Conservation (phyloP, 768 basidiomycete genomes). For the Daedaleopsis nitida region DNA sequence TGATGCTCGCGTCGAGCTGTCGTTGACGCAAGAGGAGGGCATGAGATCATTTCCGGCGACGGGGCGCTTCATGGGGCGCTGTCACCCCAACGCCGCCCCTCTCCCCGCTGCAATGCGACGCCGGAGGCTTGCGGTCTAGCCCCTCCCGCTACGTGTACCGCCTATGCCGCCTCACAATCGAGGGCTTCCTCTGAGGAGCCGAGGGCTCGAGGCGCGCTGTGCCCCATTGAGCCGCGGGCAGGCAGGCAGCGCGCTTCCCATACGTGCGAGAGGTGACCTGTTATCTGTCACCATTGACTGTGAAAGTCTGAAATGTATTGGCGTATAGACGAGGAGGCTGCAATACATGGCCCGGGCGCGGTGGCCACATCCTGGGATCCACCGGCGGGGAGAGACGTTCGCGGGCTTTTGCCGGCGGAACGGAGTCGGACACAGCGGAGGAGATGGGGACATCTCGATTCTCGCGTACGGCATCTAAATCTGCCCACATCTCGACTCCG, state of each 20-base stretch:
- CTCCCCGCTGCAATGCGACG: slow-evolving; percentile 12
- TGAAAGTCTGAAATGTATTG: background rate
- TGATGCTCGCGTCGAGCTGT: background rate
- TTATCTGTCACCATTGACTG: background rate
- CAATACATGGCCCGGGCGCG: background rate
- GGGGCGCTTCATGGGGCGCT: slow-evolving; percentile 1
- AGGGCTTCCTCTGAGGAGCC: slow-evolving; percentile 1
- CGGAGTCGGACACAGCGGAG: background rate
- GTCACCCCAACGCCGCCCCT: slow-evolving; percentile 10
- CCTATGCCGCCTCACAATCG: slow-evolving; percentile 14
- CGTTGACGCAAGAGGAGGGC: slow-evolving; percentile 6
- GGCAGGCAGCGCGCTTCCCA: background rate
- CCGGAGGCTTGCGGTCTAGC: slow-evolving; percentile 9
- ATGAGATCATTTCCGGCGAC: slow-evolving; percentile 19
- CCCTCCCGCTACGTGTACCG: slow-evolving; percentile 12
- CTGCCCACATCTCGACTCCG: slow-evolving; percentile 14
- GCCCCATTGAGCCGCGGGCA: too few relatives aligned
- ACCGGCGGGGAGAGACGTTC: background rate
- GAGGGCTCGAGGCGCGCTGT: background rate
- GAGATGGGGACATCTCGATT: slow-evolving; percentile 1
- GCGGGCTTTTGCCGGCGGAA: background rate
- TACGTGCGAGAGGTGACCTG: background rate
- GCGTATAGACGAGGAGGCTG: too few relatives aligned
- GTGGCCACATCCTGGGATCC: background rate
- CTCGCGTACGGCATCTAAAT: slow-evolving; percentile 14